phyloP scores from a whole-genome alignment of 176 grass and related monocot genomes.

The Hsuehochloa calcarea region DNA sequence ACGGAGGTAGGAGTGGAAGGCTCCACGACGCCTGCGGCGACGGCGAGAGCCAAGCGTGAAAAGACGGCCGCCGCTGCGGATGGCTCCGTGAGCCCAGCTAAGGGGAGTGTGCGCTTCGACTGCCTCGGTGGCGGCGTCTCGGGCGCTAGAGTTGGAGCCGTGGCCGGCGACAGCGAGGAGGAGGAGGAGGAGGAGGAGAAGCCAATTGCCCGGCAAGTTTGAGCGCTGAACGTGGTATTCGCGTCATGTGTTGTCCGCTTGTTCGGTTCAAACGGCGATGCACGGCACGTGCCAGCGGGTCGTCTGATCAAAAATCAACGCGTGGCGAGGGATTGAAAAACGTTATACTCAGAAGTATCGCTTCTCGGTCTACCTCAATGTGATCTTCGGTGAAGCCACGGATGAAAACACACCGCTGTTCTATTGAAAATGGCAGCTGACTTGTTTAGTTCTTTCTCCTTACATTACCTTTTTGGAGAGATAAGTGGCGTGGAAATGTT shows the following conservation, averaged over 20 bases:
- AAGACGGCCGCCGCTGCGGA: background rate
- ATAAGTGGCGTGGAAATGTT: slow-evolving; percentile 1
- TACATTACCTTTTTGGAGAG: background rate
- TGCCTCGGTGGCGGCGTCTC: slow-evolving; percentile 41
- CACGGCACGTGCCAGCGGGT: background rate
- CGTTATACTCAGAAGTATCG: background rate
- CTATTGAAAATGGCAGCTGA: background rate
- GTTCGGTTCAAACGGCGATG: background rate
- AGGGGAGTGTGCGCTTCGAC: slow-evolving; percentile 54
- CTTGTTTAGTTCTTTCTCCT: background rate
- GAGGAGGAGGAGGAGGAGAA: slow-evolving; percentile 51
- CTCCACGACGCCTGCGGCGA: background rate
- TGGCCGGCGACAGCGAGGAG: slow-evolving; percentile 35
- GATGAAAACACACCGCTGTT: background rate
- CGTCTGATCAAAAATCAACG: background rate
- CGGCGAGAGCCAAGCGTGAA: slow-evolving; percentile 23
- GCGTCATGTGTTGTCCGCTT: background rate
- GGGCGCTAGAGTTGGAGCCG: slow-evolving; percentile 31
- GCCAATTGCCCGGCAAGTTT: slow-evolving; percentile 43
- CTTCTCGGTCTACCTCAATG: background rate
- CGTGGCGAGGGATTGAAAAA: background rate
- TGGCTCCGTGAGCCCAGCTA: background rate
- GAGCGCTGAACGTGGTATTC: background rate
- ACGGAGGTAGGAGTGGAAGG: background rate
- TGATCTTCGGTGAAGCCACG: background rate